Evolutionary conservation across 1,139 yeast genomes (phyloP).

Genomic region (Debaryomyces coudertii): DNA sequence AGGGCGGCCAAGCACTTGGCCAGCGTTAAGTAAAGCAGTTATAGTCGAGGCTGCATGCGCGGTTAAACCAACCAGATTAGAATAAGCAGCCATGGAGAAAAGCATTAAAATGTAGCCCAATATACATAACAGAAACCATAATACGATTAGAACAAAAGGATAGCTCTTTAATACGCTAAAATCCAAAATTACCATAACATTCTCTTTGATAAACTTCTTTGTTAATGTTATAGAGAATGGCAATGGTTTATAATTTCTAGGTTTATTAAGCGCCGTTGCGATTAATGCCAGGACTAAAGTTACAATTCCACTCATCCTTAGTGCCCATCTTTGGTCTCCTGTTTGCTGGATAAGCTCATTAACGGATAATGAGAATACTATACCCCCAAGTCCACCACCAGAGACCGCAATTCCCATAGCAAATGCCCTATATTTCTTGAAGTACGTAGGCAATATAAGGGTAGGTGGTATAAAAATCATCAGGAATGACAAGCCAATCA

Average conservation of each 20-base stretch:
- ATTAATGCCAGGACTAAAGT: slow-evolving; percentile 43
- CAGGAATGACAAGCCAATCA: slow-evolving; percentile 64
- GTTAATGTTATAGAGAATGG: slow-evolving; percentile 27
- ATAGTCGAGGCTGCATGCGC: slow-evolving; percentile 58
- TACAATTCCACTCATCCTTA: slow-evolving; percentile 59
- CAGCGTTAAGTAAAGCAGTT: slow-evolving; percentile 65
- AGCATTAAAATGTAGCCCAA: slow-evolving; percentile 63
- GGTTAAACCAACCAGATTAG: slow-evolving; percentile 59
- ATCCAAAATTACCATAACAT: slow-evolving; percentile 31
- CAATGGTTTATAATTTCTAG: slow-evolving; percentile 42
- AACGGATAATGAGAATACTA: slow-evolving; percentile 53
- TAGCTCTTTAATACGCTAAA: slow-evolving; percentile 32
- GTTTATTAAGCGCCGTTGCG: slow-evolving; percentile 45
- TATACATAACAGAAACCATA: slow-evolving; percentile 60
- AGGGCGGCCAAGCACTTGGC: slow-evolving; percentile 71
- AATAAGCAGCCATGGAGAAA: slow-evolving; percentile 64
- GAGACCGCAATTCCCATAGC: slow-evolving; percentile 63
- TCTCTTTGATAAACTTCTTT: slow-evolving; percentile 23
- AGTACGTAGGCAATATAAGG: slow-evolving; percentile 69
- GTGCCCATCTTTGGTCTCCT: slow-evolving; percentile 67
- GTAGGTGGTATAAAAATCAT: slow-evolving; percentile 63
- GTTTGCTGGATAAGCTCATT: slow-evolving; percentile 50
- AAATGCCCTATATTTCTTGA: slow-evolving; percentile 53
- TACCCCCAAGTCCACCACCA: slow-evolving; percentile 72
- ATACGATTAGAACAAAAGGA: slow-evolving; percentile 46